Evolutionary conservation across 176 grass and related monocot species (phyloP).

Genomic region (Chloris gayana): DNA sequence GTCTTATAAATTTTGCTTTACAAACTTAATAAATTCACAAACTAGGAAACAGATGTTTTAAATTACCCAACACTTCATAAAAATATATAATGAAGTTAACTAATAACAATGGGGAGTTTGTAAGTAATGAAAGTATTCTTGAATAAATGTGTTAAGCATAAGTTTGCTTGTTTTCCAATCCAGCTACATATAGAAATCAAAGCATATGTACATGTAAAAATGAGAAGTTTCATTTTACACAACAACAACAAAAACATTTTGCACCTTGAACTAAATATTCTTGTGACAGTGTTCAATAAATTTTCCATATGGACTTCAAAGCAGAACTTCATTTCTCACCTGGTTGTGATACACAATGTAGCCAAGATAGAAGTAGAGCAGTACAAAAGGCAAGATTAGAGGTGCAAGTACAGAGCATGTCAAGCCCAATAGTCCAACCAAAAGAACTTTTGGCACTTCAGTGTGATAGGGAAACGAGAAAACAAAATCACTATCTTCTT

Average conservation of each 20-base stretch:
- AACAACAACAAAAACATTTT: neutral
- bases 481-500: slow-evolving; percentile 54
- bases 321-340: slow-evolving; percentile 47
- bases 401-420: slow-evolving; percentile 88
- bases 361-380: slow-evolving; percentile 85
- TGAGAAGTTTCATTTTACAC: neutral
- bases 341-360: slow-evolving; percentile 95
- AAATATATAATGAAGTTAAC: no score
- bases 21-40: slow-evolving; percentile 1
- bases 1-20: neutral
- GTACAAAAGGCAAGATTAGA: slow-evolving; percentile 87
- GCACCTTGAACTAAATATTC: neutral
- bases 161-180: neutral
- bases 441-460: slow-evolving; percentile 80
- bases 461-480: slow-evolving; percentile 86
- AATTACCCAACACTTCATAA: neutral
- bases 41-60: neutral
- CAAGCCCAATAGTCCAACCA: slow-evolving; percentile 90
- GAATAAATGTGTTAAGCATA: neutral
- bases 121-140: no score
- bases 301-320: slow-evolving; percentile 7
- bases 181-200: neutral
- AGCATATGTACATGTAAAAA: neutral
- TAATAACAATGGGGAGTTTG: no score
- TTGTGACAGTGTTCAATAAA: slow-evolving; percentile 16